Evolutionary conservation across 2,329 filamentous ascomycete species (phyloP), one percentile per base, ranked within the genome.

Genomic region (Arachnomyces sp.): DNA sequence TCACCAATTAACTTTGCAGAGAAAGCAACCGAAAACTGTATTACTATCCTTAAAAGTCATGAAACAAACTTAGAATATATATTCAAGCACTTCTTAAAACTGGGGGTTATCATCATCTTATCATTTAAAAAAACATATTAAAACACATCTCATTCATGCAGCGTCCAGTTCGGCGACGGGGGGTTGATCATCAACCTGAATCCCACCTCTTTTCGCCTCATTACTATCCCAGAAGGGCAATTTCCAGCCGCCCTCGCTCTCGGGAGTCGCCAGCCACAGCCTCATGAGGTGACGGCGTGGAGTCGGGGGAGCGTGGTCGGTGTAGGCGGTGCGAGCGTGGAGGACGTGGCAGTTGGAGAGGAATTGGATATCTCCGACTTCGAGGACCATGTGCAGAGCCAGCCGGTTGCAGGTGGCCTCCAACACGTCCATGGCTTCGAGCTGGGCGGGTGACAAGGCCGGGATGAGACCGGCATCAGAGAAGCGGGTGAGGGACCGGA

Each of bases 351-450:
- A 75, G 58, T 94, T 93, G 51, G 79, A 79, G 42, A 93, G 57
- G 63, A 94, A 90, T 63, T 94, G 88, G 47, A 94, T 89, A 55
- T 94, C 87, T 35, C 87, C 87, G 13, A 92, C 77, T 50, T 90
- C 85, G 7, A 93, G 73, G 32, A 92, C 68, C 86, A 93, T 93
- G 64, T 93, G 86, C 49, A 94, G 69, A 3, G 83, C 74, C 37
- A 88, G 69, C 4, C 77, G 69, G 55, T 83, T 69, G 65, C 85
- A 90, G 0, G 82, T 88, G 25, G 82, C 78, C 59, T 94, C 88
- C 7, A 90, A 72, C 5, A 90, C 71, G 32, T 74, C 55, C 5
- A 82, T 66, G 2, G 87, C 87, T 43, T 79, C 76, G 39, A 73
- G 51, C 64, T 94, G 87, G 42, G 74, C 82, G 0, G 71, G 62